Evolutionary conservation across 2,329 filamentous ascomycete genomes (phyloP).

Genomic region (Ustilaginoidea virens): DNA sequence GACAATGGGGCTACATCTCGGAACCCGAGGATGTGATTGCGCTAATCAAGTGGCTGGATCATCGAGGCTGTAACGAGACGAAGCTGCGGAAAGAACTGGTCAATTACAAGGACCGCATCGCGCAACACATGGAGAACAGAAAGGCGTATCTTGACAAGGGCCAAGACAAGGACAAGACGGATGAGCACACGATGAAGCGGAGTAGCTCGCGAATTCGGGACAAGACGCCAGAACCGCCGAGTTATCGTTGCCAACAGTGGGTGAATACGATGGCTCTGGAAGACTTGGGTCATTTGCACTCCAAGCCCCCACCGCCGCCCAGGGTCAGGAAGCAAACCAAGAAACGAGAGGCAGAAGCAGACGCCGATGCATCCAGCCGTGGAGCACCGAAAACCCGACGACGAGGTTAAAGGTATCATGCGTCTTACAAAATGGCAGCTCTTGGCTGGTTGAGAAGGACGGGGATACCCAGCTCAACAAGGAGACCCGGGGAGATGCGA

Average conservation of each 20-base stretch:
- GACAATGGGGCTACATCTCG: conserved; percentile 85
- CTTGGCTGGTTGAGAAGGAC: too few relatives aligned
- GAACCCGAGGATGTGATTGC: conserved; percentile 63
- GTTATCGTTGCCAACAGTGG: conserved; percentile 37
- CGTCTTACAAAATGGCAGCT: neutral
- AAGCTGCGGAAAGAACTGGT: conserved; percentile 79
- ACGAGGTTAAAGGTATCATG: conserved; percentile 7
- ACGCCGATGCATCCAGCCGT: conserved; percentile 13
- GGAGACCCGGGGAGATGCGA: too few relatives aligned
- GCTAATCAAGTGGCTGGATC: conserved; percentile 78
- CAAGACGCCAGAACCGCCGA: conserved; percentile 28
- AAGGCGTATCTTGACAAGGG: conserved; percentile 45
- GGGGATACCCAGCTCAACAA: too few relatives aligned
- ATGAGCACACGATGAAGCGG: conserved; percentile 20
- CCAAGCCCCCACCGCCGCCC: conserved; percentile 35
- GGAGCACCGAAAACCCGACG: conserved; percentile 16
- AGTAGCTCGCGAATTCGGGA: conserved; percentile 31
- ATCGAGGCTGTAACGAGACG: conserved; percentile 70
- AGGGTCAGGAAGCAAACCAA: conserved; percentile 33
- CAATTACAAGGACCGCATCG: conserved; percentile 60
- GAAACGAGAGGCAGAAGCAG: conserved; percentile 32
- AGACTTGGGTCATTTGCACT: conserved; percentile 41
- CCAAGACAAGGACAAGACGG: conserved; percentile 21
- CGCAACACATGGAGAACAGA: conserved; percentile 66
- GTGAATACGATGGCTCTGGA: conserved; percentile 41